Conservation (phyloP, 1,139 yeast genomes). For the Zygoascus hellenicus region DNA sequence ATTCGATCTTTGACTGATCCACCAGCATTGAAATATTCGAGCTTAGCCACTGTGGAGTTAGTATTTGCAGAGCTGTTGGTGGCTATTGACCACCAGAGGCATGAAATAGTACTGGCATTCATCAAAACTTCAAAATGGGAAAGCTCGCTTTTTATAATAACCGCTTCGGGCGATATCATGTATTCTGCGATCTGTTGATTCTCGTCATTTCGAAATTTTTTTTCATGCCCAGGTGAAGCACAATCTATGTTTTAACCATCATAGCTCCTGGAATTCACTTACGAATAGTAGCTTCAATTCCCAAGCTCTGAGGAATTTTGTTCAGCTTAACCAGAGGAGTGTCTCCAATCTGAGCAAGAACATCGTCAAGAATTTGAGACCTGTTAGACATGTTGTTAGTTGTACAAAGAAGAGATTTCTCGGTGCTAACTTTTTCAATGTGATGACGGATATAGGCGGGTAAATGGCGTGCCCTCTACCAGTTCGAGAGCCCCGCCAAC, state of each 20-base stretch:
- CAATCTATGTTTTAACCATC: no score
- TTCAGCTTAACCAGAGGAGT: slow-evolving; percentile 74
- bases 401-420: background rate
- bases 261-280: no score
- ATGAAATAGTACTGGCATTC: no score
- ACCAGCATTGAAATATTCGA: slow-evolving; percentile 63
- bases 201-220: no score
- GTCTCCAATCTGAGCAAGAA: slow-evolving; percentile 69
- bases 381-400: background rate
- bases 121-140: no score
- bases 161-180: no score
- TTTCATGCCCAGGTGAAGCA: no score
- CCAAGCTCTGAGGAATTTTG: slow-evolving; percentile 70
- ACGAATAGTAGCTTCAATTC: slow-evolving; percentile 53
- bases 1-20: slow-evolving; percentile 67
- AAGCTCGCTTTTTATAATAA: no score
- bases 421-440: background rate
- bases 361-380: slow-evolving; percentile 22
- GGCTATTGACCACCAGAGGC: no score
- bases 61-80: no score
- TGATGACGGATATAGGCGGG: slow-evolving; percentile 3
- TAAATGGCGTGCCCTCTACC: background rate
- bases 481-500: no score
- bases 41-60: slow-evolving; percentile 41
- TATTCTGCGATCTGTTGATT: no score